Percentiles rank a stretch among this genome's conserved stretches.
Conservation (phyloP, 2,329 filamentous ascomycete genomes). For the Helminthosporium solani region DNA sequence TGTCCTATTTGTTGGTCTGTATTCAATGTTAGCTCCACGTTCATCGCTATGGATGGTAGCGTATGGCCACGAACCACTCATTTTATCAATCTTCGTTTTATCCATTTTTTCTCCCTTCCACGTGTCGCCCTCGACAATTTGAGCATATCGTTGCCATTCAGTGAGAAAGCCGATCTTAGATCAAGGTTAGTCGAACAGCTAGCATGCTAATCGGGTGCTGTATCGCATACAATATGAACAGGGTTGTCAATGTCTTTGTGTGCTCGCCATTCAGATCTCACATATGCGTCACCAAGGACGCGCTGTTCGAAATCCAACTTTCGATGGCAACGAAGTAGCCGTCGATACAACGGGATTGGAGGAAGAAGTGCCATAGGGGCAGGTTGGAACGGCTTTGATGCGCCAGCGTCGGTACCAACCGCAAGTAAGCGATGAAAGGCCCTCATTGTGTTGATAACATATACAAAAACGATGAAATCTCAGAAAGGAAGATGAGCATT, state of each 20-base stretch:
- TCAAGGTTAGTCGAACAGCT: constrained; percentile 7
- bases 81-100: constrained; percentile 78
- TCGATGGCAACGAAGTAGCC: constrained; percentile 82
- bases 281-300: constrained; percentile 84
- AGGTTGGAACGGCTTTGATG: constrained; percentile 37
- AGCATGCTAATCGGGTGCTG: neutral
- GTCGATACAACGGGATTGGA: constrained; percentile 84
- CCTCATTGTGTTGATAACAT: constrained; percentile 25
- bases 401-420: constrained; percentile 37
- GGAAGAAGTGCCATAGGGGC: constrained; percentile 71
- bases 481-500: neutral
- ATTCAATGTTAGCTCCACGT: constrained; percentile 8
- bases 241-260: constrained; percentile 86
- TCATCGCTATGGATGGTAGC: constrained; percentile 4
- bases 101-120: constrained; percentile 89
- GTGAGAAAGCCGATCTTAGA: constrained; percentile 89
- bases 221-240: constrained; percentile 69
- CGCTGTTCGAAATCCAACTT: constrained; percentile 72
- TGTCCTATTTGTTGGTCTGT: constrained; percentile 90
- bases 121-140: constrained; percentile 81
- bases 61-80: constrained; percentile 71
- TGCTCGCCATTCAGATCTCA: constrained; percentile 88
- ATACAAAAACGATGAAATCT: constrained; percentile 2
- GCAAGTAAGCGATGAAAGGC: constrained; percentile 32
- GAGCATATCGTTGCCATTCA: constrained; percentile 94